A percentile compares a stretch with the other conserved stretches of the same genome.
phyloP scores from a whole-genome alignment of 805 yeast species.

The Cephaloascus albidus region DNA sequence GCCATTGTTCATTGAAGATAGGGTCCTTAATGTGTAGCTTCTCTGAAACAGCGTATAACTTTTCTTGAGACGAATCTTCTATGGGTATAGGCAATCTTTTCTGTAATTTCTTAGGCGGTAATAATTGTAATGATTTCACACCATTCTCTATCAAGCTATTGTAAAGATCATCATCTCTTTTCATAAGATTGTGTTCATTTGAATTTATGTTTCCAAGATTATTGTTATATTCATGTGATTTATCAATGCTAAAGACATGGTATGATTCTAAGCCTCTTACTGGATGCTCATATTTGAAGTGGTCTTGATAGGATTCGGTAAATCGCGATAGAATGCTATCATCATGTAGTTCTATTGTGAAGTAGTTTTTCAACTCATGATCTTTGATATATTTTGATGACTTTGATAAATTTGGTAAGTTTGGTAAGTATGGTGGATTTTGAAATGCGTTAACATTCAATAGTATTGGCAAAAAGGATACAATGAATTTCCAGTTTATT shows the following conservation, averaged over 20 bases:
- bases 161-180: conserved; percentile 15
- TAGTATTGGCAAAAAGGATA: background rate
- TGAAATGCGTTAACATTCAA: no score
- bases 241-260: conserved; percentile 54
- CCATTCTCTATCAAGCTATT: conserved; percentile 18
- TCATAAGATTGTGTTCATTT: conserved; percentile 15
- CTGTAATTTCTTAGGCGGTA: conserved; percentile 42
- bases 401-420: no score
- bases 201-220: conserved; percentile 26
- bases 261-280: conserved; percentile 53
- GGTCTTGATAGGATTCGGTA: conserved; percentile 21
- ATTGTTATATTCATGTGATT: conserved; percentile 21
- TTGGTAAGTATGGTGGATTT: no score
- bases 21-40: conserved; percentile 73
- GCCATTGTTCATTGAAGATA: conserved; percentile 82
- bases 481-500: background rate
- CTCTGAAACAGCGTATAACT: conserved; percentile 35
- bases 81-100: conserved; percentile 51
- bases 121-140: conserved; percentile 40
- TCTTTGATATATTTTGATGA: conserved; percentile 28
- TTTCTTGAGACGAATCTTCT: conserved; percentile 42
- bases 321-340: conserved; percentile 23
- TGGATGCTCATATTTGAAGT: conserved; percentile 47
- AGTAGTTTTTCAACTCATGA: conserved; percentile 44
- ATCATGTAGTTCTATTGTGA: conserved; percentile 46